These are phyloP conservation scores for Pelargonium citronellum DNA, from an alignment of 441 rosid species.

Conservation along the genomic window DNA sequence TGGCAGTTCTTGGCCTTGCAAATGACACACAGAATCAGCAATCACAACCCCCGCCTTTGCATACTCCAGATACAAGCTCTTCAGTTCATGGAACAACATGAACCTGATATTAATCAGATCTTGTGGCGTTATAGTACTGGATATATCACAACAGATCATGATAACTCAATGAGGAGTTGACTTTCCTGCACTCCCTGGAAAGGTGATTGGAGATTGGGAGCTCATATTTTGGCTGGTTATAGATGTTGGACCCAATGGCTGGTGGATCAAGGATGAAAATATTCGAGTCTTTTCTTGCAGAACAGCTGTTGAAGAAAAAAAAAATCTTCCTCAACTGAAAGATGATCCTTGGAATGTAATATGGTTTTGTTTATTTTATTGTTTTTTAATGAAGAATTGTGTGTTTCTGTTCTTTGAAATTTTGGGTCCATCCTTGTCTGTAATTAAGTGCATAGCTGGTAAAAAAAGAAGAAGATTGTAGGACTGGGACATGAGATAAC, in stretches of 20 bases:
- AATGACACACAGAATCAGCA: conserved; percentile 39
- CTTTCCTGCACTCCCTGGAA: not conserved
- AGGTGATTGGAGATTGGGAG: not conserved
- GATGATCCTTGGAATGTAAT: conserved; percentile 2
- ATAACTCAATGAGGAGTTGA: too few species aligned
- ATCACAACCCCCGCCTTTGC: conserved; percentile 39
- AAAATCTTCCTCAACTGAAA: not conserved
- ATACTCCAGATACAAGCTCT: conserved; percentile 47
- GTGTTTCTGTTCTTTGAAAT: too few species aligned
- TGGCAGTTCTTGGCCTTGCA: conserved; percentile 64
- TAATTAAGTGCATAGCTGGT: too few species aligned
- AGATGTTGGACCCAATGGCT: not conserved
- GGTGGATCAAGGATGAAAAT: not conserved
- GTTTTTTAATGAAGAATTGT: not conserved
- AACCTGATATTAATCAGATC: conserved; percentile 28
- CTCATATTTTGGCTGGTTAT: not conserved
- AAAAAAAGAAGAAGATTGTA: too few species aligned
- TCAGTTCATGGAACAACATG: conserved; percentile 51
- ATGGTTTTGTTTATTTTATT: not conserved
- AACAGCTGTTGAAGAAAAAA: too few species aligned
- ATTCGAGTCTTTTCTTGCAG: not conserved
- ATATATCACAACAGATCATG: not conserved
- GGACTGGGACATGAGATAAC: too few species aligned
- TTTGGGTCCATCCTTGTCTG: too few species aligned
- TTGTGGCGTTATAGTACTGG: not conserved